Conservation (phyloP, 495 filamentous ascomycete genomes). For the Tuber melanosporum region DNA sequence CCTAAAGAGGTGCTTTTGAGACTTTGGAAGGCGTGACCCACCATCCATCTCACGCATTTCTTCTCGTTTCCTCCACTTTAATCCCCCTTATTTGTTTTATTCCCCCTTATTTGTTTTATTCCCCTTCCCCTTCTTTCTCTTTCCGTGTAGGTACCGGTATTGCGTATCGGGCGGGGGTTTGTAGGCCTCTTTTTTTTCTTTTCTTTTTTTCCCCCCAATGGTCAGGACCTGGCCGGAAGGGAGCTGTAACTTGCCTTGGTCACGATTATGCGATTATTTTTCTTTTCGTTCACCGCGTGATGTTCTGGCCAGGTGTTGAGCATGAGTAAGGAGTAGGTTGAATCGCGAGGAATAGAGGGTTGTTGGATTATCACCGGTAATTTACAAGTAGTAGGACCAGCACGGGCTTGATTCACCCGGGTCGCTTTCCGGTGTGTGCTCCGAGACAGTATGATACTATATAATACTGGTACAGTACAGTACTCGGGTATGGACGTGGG, state of each 20-base stretch:
- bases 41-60: not conserved
- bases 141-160: not conserved
- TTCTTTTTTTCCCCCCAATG: not conserved
- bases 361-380: not conserved
- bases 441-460: not conserved
- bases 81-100: no score
- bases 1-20: constrained; percentile 16
- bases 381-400: not conserved
- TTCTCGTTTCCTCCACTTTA: not conserved
- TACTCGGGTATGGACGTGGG: not conserved
- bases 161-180: not conserved
- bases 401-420: not conserved
- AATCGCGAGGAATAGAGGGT: not conserved
- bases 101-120: no score
- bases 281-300: not conserved
- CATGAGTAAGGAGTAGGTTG: not conserved
- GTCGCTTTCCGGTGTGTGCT: not conserved
- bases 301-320: not conserved
- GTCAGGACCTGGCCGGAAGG: not conserved
- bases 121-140: not conserved
- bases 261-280: not conserved
- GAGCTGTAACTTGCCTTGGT: not conserved
- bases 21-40: constrained; percentile 6
- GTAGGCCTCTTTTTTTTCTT: not conserved
- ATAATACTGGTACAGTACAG: not conserved